phyloP scores from a whole-genome alignment of 495 filamentous ascomycete species.

The Peziza echinospora region DNA sequence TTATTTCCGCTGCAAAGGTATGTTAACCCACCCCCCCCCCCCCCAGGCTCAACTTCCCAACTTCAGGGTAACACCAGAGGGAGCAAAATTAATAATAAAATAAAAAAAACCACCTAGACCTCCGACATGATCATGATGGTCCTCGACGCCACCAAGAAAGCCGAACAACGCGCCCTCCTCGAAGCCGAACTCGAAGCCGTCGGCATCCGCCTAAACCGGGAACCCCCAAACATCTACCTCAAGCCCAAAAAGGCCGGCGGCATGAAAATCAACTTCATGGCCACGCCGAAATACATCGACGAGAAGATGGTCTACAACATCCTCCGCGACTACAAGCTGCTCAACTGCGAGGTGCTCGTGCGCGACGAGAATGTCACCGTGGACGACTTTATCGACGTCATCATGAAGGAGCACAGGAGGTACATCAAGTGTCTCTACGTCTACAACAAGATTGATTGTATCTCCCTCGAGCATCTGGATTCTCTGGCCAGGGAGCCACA shows the following conservation, averaged over 20 bases:
- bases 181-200: constrained; percentile 93
- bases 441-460: constrained; percentile 98
- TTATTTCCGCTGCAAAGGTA: constrained; percentile 77
- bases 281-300: constrained; percentile 70
- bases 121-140: constrained; percentile 96
- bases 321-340: constrained; percentile 90
- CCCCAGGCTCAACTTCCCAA: neutral
- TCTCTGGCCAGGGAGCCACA: constrained; percentile 75
- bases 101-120: constrained; percentile 49
- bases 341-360: constrained; percentile 91
- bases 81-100: neutral
- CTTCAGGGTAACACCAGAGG: neutral
- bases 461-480: constrained; percentile 84
- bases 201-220: constrained; percentile 79
- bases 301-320: constrained; percentile 97
- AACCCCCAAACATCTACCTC: constrained; percentile 98
- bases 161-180: constrained; percentile 74
- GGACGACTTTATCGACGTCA: constrained; percentile 97
- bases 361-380: constrained; percentile 89
- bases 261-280: constrained; percentile 93
- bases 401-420: constrained; percentile 96
- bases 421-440: constrained; percentile 95
- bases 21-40: constrained; percentile 21
- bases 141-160: constrained; percentile 88
- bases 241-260: constrained; percentile 92